Evolutionary conservation across 2,329 filamentous ascomycete species (phyloP).

Genomic region (Elsinoe perseae): DNA sequence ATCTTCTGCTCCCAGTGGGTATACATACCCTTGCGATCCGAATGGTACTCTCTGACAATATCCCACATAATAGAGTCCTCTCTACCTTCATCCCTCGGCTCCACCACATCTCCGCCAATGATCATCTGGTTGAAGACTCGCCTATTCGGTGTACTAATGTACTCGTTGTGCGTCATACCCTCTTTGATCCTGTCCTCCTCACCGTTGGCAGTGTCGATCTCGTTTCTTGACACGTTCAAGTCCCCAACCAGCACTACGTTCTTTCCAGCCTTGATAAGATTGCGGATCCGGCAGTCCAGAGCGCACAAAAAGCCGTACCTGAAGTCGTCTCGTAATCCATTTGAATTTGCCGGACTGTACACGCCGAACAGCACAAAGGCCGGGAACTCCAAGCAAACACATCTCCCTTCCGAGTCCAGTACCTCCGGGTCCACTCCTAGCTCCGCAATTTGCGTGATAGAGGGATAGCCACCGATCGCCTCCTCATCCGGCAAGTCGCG

Average conservation of each 20-base stretch:
- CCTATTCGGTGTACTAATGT: slow-evolving; percentile 62
- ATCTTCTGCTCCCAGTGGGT: slow-evolving; percentile 95
- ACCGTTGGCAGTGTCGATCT: slow-evolving; percentile 69
- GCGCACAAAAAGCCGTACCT: slow-evolving; percentile 70
- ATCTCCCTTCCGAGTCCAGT: slow-evolving; percentile 86
- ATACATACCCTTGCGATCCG: slow-evolving; percentile 78
- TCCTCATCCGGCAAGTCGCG: slow-evolving; percentile 64
- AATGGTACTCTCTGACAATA: slow-evolving; percentile 73
- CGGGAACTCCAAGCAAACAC: slow-evolving; percentile 84
- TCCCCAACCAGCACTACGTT: slow-evolving; percentile 80
- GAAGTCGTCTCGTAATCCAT: slow-evolving; percentile 76
- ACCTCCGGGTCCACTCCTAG: slow-evolving; percentile 58
- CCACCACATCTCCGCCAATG: slow-evolving; percentile 60
- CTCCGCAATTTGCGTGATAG: slow-evolving; percentile 55
- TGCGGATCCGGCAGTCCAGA: slow-evolving; percentile 76
- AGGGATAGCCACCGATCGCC: slow-evolving; percentile 85
- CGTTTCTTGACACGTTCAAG: slow-evolving; percentile 66
- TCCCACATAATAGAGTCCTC: slow-evolving; percentile 72
- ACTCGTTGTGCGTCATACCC: slow-evolving; percentile 60
- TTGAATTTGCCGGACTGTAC: slow-evolving; percentile 84
- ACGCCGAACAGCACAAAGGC: slow-evolving; percentile 90
- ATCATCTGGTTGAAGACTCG: slow-evolving; percentile 82
- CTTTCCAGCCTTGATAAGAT: slow-evolving; percentile 72
- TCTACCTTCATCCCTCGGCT: slow-evolving; percentile 59
- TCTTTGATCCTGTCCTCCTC: slow-evolving; percentile 65